Conservation (phyloP, 257 asterid species). For the Hygrophila difformis region DNA sequence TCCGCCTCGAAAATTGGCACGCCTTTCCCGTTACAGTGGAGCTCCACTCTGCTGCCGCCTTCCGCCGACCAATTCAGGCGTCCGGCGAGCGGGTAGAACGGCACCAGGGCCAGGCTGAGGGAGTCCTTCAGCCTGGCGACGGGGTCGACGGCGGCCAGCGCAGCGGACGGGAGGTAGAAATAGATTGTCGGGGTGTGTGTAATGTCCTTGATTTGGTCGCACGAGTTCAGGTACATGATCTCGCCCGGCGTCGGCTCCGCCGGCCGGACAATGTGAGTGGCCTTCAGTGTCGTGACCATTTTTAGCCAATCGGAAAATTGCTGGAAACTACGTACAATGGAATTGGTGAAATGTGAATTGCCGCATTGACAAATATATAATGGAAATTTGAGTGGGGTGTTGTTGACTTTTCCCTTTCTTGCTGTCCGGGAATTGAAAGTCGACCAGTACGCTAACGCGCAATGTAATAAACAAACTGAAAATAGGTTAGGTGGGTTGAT, state of each 20-base stretch:
- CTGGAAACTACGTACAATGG: too few species aligned
- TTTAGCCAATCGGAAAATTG: too few species aligned
- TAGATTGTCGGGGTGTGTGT: conserved; percentile 52
- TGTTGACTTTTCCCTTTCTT: too few species aligned
- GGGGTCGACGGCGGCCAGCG: conserved; percentile 12
- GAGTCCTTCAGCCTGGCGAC: conserved; percentile 20
- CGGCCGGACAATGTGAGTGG: conserved; percentile 46
- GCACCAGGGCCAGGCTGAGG: conserved; percentile 34
- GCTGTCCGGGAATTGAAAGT: too few species aligned
- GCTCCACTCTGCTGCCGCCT: conserved; percentile 52
- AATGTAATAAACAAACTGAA: too few species aligned
- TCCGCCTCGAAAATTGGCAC: conserved; percentile 45
- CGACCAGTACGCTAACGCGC: too few species aligned
- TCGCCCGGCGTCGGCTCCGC: conserved; percentile 39
- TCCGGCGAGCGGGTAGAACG: conserved; percentile 54
- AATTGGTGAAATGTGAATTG: too few species aligned
- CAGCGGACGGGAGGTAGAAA: conserved; percentile 25
- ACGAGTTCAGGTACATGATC: conserved; percentile 28
- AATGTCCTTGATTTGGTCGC: conserved; percentile 47
- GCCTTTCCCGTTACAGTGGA: conserved; percentile 43
- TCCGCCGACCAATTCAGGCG: conserved; percentile 33
- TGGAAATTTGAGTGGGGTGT: too few species aligned
- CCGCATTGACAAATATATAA: too few species aligned
- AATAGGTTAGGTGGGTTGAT: too few species aligned
- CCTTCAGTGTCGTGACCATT: conserved; percentile 25